Evolutionary conservation across 2,329 filamentous ascomycete species (phyloP).

Genomic region (Onygenales sp.): DNA sequence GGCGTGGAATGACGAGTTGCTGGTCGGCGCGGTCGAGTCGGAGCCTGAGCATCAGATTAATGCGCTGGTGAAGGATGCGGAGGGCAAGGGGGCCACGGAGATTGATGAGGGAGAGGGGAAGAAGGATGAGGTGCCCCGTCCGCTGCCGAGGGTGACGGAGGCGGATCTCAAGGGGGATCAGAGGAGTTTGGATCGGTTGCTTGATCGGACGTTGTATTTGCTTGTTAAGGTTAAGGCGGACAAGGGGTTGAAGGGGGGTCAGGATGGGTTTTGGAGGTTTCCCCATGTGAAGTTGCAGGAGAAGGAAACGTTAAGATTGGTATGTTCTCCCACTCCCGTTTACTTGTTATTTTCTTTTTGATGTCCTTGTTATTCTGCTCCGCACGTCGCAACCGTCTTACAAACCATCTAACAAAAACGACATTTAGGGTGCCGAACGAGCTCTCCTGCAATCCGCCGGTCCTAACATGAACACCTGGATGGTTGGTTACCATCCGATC

Average conservation of each 20-base stretch:
- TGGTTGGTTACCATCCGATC: conserved; percentile 82
- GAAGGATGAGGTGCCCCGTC: conserved; percentile 59
- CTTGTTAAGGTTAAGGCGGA: conserved; percentile 53
- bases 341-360: not conserved
- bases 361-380: not conserved
- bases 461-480: conserved; percentile 97
- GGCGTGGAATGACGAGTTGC: conserved; percentile 86
- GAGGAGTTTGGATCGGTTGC: conserved; percentile 65
- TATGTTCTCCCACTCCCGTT: conserved; percentile 36
- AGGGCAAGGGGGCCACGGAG: conserved; percentile 34
- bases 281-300: conserved; percentile 60
- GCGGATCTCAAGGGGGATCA: conserved; percentile 68
- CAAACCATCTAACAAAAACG: not conserved
- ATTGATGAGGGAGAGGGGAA: conserved; percentile 24
- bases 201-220: conserved; percentile 79
- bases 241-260: not conserved
- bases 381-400: too few species aligned
- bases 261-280: conserved; percentile 69
- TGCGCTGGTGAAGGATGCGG: conserved; percentile 64
- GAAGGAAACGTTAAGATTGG: conserved; percentile 72
- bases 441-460: conserved; percentile 70
- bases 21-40: conserved; percentile 61
- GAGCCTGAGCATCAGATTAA: conserved; percentile 57
- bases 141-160: conserved; percentile 61
- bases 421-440: conserved; percentile 64